These are phyloP conservation scores for Turnera subulata DNA, from an alignment of 345 rosid species.

Conservation along the genomic window DNA sequence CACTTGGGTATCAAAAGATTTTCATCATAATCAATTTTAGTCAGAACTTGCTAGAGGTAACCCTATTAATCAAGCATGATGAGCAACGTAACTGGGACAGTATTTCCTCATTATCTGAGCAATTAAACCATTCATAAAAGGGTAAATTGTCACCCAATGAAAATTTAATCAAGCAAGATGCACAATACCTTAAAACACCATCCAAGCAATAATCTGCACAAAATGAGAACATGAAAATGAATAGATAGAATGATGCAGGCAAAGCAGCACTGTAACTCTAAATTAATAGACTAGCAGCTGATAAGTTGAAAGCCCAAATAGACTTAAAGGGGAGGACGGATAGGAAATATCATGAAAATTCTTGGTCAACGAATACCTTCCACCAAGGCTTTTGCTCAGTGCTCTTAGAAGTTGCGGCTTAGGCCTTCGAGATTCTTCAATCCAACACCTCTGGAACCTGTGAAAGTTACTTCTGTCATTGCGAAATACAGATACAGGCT, in stretches of 20 bases:
- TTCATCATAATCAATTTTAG: neutral
- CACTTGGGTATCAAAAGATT: neutral
- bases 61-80: neutral
- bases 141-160: neutral
- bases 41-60: neutral
- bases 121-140: too few relatives aligned
- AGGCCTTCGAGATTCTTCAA: slow-evolving; percentile 59
- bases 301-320: too few relatives aligned
- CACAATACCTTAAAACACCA: slow-evolving; percentile 73
- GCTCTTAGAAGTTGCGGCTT: slow-evolving; percentile 89
- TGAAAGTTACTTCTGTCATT: too few relatives aligned
- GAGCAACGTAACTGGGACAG: neutral
- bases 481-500: too few relatives aligned
- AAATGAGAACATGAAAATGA: neutral
- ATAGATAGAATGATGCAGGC: neutral
- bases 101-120: neutral
- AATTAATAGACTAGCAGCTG: too few relatives aligned
- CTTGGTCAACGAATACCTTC: slow-evolving; percentile 54
- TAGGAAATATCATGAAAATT: neutral
- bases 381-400: slow-evolving; percentile 70
- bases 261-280: too few relatives aligned
- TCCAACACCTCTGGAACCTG: slow-evolving; percentile 85
- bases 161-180: neutral
- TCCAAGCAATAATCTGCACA: slow-evolving; percentile 83
- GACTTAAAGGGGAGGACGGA: neutral